A percentile compares a stretch with the other conserved stretches of the same genome.
Conservation (phyloP, 768 basidiomycete genomes). For the Suillus subaureus region DNA sequence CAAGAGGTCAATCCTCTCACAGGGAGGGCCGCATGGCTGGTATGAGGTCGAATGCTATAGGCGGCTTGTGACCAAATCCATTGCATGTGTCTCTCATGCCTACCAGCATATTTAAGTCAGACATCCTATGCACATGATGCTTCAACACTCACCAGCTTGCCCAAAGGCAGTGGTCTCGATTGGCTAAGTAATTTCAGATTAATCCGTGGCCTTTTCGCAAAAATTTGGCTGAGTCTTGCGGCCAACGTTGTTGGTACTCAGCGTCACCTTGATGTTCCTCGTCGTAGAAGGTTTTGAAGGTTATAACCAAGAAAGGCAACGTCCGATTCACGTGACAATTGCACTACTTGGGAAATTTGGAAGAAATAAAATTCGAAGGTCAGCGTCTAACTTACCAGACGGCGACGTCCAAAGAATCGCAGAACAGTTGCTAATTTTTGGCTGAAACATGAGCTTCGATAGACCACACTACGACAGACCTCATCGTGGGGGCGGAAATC, state of each 20-base stretch:
- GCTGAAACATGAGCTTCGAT: conserved; percentile 56
- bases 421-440: conserved; percentile 12
- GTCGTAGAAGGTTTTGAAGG: background rate
- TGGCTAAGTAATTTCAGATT: background rate
- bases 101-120: conserved; percentile 20
- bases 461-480: conserved; percentile 54
- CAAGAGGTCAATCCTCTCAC: background rate
- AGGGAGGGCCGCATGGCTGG: conserved; percentile 9
- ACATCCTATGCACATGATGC: background rate
- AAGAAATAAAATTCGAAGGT: conserved; percentile 3
- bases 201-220: background rate
- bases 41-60: conserved; percentile 40
- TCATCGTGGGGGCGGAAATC: conserved; percentile 46
- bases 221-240: background rate
- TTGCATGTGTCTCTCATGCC: conserved; percentile 75
- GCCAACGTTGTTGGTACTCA: background rate
- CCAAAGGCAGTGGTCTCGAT: conserved; percentile 9
- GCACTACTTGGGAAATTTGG: background rate
- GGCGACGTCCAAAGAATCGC: conserved; percentile 11
- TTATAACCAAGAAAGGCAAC: background rate
- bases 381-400: conserved; percentile 10
- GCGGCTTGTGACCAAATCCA: conserved; percentile 60
- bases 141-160: conserved; percentile 25
- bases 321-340: background rate
- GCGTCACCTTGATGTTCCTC: background rate